Base-by-base conservation (phyloP, 2,329 filamentous ascomycete species). In the Colletotrichum cuscutae region DNA sequence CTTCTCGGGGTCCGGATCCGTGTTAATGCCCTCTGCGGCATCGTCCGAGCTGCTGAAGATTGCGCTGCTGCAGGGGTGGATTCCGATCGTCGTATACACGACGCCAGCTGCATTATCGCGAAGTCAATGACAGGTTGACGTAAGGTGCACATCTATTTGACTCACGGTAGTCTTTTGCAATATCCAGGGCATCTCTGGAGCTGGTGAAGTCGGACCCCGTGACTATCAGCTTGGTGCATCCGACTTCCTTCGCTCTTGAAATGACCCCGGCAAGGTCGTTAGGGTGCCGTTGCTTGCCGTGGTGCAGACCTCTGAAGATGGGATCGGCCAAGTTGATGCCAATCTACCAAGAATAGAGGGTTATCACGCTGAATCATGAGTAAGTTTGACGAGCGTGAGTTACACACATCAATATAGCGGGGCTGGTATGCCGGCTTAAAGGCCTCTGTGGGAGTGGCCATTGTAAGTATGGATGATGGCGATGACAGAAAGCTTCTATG, bases 241-340 rank as follows among this genome's bases (percentile, higher is more conserved):
- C 96, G 2, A 93, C 91, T 75, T 94, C 89, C 19, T 89, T 84
- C 4, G 95, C 95, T 75, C 97, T 89, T 75, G 92, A 86, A n/a
- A 99, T 85, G 30, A 99, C 94, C 75, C 91, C 92, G 32, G 87
- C 82, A 19, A 96, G 89, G 80, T 97, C 94, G 77, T 94, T 88
- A 12, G 91, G 89, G 77, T 97, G 95, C 30, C 86, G 84, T 76
- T 94, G 88, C 74, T 92, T 95, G 78, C 94, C 94, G 79, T 97
- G 92, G 80, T 98, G 97, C 54, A 89, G 84, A 63, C 97, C 97
- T 59, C 90, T 89, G 82, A 96, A 99, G 72, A 98, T 94, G 65
- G 94, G 94, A 79, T 99, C 97, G 65, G 95, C 94, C 68, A 99
- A 89, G 82, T 99, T 99, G 87, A 99, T 98, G 71, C 96, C 97